Base-by-base conservation (phyloP, 495 filamentous ascomycete genomes). In the Aspergillus sclerotioniger region DNA sequence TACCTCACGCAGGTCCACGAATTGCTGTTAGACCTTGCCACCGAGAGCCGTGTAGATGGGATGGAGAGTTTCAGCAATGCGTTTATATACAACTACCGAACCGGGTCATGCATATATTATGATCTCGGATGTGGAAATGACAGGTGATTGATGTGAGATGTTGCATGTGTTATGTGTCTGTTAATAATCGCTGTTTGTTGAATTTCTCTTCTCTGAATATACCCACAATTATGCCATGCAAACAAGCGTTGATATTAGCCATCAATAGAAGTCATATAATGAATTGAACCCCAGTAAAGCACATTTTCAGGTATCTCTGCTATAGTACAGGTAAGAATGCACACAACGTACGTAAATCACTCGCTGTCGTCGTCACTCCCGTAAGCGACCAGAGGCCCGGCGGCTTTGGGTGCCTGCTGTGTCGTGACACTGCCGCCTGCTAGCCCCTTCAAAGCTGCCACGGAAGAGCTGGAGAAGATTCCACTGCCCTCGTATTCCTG, bases 1-100 rank as follows among this genome's bases (percentile, higher is more conserved):
- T 98, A 98, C 65, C 76, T 96, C n/a, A 79, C 83, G 44, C 90
- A 97, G 65, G 79, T 98, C 41, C 89, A 94, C 63, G 89, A 91
- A 44, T 75, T 96, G 62, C 78, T 98, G 17, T 67, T 69, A 9
- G 81, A 81, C 46, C 74, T 86, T 68, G 83, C 83, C 41, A 80
- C 79, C 57, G 82, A 89, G 66, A 64, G 54, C 32, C 70, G 57
- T 53, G 32, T 53, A 8, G 74, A 72, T 52, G 80, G 76, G 57
- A 75, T 78, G 29, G 76, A 82, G 56, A 73, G 75, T 49, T 80
- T 72, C 20, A 75, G 77, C n/a, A 85, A 88, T 62, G 86, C 87
- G 9, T 91, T 92, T 70, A 83, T 93, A 19, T 92, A 91, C 67
- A 93, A 92, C 65, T 90, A 90, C 56, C 76, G 89, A 32, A 91